Evolutionary conservation across 257 asterid species (phyloP).

Genomic region (Jacaranda copaia): DNA sequence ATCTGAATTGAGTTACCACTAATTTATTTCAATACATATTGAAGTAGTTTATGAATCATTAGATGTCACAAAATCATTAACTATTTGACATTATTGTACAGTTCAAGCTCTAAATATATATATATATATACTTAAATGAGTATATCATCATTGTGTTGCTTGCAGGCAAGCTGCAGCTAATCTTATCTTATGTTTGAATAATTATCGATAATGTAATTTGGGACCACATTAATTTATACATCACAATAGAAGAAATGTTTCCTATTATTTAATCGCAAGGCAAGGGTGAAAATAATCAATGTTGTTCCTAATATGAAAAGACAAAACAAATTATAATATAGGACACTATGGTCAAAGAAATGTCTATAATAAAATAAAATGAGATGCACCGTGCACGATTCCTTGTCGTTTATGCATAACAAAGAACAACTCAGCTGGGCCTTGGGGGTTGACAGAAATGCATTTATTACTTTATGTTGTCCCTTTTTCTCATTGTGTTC

Average conservation of each 20-base stretch:
- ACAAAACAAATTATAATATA: not conserved
- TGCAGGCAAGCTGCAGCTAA: no score
- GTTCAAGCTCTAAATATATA: no score
- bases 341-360: conserved; percentile 18
- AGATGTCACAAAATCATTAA: no score
- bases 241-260: not conserved
- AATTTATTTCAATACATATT: no score
- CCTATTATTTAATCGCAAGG: not conserved
- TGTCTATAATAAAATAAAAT: conserved; percentile 19
- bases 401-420: conserved; percentile 38
- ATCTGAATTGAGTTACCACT: no score
- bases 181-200: no score
- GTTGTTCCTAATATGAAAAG: not conserved
- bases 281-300: conserved; percentile 1
- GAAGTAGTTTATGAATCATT: no score
- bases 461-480: conserved; percentile 24
- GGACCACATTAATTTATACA: not conserved
- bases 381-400: conserved; percentile 45
- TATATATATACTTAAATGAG: no score
- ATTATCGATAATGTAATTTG: no score
- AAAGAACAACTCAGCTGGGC: conserved; percentile 43
- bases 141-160: no score
- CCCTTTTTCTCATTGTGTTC: no score
- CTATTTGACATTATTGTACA: no score
- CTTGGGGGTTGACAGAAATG: conserved; percentile 18